Base-by-base conservation (phyloP, 2,329 filamentous ascomycete genomes). In the Podosphaera xanthii region DNA sequence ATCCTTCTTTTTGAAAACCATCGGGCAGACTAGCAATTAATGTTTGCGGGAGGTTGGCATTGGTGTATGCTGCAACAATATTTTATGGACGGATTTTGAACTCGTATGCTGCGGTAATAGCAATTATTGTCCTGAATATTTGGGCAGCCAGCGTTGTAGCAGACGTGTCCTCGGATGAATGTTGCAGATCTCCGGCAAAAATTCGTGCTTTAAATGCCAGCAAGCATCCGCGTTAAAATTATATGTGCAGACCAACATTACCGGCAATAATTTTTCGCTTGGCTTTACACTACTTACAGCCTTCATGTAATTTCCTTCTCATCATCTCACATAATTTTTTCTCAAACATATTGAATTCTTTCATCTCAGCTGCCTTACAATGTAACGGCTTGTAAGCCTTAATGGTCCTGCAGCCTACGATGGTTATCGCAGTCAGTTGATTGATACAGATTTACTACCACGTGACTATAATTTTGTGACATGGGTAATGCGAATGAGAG, bases 191-290 rank as follows among this genome's bases (percentile, higher is more conserved):
- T 42, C 65, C 62, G 12, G 65, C 64, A 42, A 62, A 64, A 22
- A 65, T 56, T 35, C 65, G 30, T 34, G 65, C 64, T 49, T 67
- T 66, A 33, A 49, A 58, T 42, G 63, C 64, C 12, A 48, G 22
- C 3, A 68, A 60, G 44, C 64, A 54, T 68, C 48, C 9, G 55
- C 59, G 42, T 68, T 60, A 22, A 67, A 62, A 53, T 68, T 69
- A 55, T 68, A 67, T 8, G 40, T 63, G 52, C 63, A 68, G 2
- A 57, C 36, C 36, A 35, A 56, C 14, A 56, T 56, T 22, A 57
- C 6, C 44, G 54, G 54, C 12, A 57, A 68, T 63, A 30, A 7
- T 22, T n/a, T 22, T 22, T 9, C 22, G 9, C 22, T 9, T 38
- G 12, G 6, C 7, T 56, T 22, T 38, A 56, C 4, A 7, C 22